Base-by-base conservation (phyloP, 352 stramenopile genomes). In the Phytopythium chamaehyphon region DNA sequence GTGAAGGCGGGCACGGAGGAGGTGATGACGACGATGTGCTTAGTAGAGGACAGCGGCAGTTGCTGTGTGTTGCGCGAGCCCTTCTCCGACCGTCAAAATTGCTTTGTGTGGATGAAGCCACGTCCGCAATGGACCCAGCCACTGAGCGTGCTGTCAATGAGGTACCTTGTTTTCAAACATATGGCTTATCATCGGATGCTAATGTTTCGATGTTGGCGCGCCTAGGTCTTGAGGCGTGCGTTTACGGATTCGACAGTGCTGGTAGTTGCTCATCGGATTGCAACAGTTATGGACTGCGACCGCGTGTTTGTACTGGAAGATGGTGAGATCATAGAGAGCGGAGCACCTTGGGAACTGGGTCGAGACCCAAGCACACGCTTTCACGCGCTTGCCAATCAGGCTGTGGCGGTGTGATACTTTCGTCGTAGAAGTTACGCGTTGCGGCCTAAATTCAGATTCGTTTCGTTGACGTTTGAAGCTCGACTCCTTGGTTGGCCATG, bases 241-340 rank as follows among this genome's bases (percentile, higher is more conserved):
- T 99, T 99, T 69, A 61, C 64, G 7, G 71, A 81, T 11, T 92
- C 90, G 2, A 99, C 97, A 4, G 83, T 98, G 12, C 61, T 99
- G 8, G 98, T 96, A 0, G 98, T 99, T 36, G 96, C 97, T 14
- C 97, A 99, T 71, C 80, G 97, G 14, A 73, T 99, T 2, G 81
- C 97, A 51, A 99, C 94, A 1, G 98, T 99, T 54, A 85, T 98
- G 63, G 75, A 97, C 40, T 98, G 89, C 57, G 93, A 99, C 55
- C 76, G 76, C 18, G 80, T 95, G 2, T 45, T 93, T 3, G 38
- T 95, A 4, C 65, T 95, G 11, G 80, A 89, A 12, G 52, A 73
- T 18, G 82, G 84, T 0, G 43, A 44, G 0, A 51, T 93, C 6
- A 71, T 66, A 10, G 84, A 93, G 57, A 68, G 36, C 38, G 83